These are phyloP conservation scores for Pelargonium nanum DNA, from an alignment of 345 rosid genomes.

Conservation along the genomic window DNA sequence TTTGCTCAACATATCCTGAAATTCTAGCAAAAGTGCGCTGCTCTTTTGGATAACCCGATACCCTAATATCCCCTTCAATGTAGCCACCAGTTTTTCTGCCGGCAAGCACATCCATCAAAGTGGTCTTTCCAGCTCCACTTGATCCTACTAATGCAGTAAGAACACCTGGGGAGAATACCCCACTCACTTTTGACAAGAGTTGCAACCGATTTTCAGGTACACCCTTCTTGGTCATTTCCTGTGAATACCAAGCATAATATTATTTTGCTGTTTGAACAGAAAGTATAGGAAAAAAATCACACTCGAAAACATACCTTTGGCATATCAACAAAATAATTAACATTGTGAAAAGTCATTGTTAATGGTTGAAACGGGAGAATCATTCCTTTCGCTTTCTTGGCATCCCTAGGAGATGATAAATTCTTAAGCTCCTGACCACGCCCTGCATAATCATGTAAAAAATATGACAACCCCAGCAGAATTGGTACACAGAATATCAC, in stretches of 20 bases:
- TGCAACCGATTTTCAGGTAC: conserved; percentile 61
- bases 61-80: conserved; percentile 70
- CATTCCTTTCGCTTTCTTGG: conserved; percentile 62
- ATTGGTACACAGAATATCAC: background rate
- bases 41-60: conserved; percentile 71
- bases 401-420: conserved; percentile 17
- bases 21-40: conserved; percentile 82
- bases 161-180: conserved; percentile 89
- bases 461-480: background rate
- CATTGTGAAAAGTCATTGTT: conserved; percentile 82
- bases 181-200: conserved; percentile 66
- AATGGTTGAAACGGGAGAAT: conserved; percentile 88
- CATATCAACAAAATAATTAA: conserved; percentile 88
- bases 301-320: conserved; percentile 45
- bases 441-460: conserved; percentile 15
- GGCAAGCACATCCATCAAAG: conserved; percentile 93
- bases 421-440: background rate
- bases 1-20: conserved; percentile 94
- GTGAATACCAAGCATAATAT: conserved; percentile 7
- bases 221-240: conserved; percentile 75
- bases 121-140: conserved; percentile 95
- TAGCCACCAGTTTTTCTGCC: conserved; percentile 95
- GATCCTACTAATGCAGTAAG: conserved; percentile 95
- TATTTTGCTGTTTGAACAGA: background rate
- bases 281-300: background rate